Conservation (phyloP, 441 rosid genomes). For the Macaranga tanarius region DNA sequence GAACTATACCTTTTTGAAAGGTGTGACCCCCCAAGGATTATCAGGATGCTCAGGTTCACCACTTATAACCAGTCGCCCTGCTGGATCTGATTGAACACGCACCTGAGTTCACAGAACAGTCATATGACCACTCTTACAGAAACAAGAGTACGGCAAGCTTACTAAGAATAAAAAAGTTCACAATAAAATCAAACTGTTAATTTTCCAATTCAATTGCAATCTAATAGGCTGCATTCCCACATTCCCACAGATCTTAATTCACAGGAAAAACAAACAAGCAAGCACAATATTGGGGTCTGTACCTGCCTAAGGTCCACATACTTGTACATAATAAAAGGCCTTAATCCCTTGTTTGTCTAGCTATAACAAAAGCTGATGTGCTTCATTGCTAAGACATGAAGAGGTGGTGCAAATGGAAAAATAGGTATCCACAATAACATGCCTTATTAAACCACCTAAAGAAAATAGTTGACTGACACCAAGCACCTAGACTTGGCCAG, state of each 20-base stretch:
- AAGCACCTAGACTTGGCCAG: not conserved
- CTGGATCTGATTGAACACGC: constrained; percentile 84
- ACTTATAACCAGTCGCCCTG: constrained; percentile 69
- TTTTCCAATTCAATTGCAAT: not conserved
- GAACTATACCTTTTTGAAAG: constrained; percentile 64
- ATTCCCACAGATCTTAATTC: not conserved
- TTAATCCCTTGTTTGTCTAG: not conserved
- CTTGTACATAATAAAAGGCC: not conserved
- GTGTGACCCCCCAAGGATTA: constrained; percentile 86
- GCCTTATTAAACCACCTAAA: not conserved
- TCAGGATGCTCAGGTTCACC: constrained; percentile 79
- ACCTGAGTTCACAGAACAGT: constrained; percentile 40
- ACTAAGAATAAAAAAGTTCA: not conserved
- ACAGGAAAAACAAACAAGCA: not conserved
- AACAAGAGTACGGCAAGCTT: not conserved
- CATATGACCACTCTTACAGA: not conserved
- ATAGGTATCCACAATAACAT: not conserved
- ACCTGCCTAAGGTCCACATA: not conserved
- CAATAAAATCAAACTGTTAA: not conserved
- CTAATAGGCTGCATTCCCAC: not conserved
- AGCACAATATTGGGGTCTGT: too few relatives aligned
- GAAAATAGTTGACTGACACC: not conserved
- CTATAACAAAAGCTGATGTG: not conserved
- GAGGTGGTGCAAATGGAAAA: not conserved
- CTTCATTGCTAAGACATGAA: not conserved